phyloP scores from a whole-genome alignment of 2,329 filamentous ascomycete genomes.

The Peltaster fructicola region DNA sequence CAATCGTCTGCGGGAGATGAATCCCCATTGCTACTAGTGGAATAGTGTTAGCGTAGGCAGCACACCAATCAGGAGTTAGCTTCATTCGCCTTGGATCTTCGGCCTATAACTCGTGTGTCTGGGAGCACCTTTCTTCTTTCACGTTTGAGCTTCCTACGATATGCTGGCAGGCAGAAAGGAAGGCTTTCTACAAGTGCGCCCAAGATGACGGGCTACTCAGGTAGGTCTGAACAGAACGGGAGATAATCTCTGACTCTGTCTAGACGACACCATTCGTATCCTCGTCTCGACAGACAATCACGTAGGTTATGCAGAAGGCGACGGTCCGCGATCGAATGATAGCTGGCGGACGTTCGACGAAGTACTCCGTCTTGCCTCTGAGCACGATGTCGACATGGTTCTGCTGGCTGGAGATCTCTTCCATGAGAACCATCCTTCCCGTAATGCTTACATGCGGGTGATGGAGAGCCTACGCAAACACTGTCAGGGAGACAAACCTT shows the following conservation, averaged over 20 bases:
- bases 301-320: slow-evolving; percentile 89
- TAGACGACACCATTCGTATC: slow-evolving; percentile 87
- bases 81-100: too few relatives aligned
- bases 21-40: too few relatives aligned
- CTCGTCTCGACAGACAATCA: slow-evolving; percentile 92
- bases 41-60: too few relatives aligned
- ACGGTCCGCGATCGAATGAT: slow-evolving; percentile 86
- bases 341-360: slow-evolving; percentile 96
- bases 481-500: slow-evolving; percentile 87
- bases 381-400: slow-evolving; percentile 92
- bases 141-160: too few relatives aligned
- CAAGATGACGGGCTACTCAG: slow-evolving; percentile 8
- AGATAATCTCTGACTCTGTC: slow-evolving; percentile 3
- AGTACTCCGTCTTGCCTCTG: slow-evolving; percentile 73
- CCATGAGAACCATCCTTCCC: slow-evolving; percentile 92
- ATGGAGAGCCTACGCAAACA: slow-evolving; percentile 89
- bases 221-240: slow-evolving; percentile 4
- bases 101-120: too few relatives aligned
- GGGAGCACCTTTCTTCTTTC: too few relatives aligned
- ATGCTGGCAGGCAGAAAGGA: too few relatives aligned
- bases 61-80: too few relatives aligned
- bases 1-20: too few relatives aligned
- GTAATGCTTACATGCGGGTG: slow-evolving; percentile 92
- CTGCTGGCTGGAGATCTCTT: slow-evolving; percentile 88
- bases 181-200: too few relatives aligned